Percentiles rank a stretch among this genome's conserved stretches.
Evolutionary conservation across 2,329 filamentous ascomycete species (phyloP).

Genomic region (Calonectria montana): DNA sequence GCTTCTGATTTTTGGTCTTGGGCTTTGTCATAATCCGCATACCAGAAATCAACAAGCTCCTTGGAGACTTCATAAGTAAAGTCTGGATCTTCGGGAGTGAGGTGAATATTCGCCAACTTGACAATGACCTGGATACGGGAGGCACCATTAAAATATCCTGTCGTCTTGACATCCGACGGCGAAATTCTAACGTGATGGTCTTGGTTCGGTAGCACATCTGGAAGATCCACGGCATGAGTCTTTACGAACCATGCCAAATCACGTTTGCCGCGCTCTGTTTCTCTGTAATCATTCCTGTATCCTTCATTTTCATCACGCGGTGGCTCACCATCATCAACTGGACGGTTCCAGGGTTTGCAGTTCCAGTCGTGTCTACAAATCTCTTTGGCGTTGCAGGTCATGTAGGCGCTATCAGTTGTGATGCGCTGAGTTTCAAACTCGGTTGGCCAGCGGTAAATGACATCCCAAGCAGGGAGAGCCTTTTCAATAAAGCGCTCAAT

Average conservation of each 20-base stretch:
- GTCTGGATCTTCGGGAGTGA: conserved; percentile 67
- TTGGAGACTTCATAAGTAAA: not conserved
- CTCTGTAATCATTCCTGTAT: conserved; percentile 23
- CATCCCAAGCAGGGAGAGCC: conserved; percentile 59
- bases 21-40: not conserved
- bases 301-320: conserved; percentile 30
- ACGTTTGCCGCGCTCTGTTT: conserved; percentile 33
- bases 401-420: conserved; percentile 10
- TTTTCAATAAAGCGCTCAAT: conserved; percentile 55
- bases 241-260: conserved; percentile 43
- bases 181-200: conserved; percentile 17
- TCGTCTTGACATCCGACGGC: conserved; percentile 38
- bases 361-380: conserved; percentile 26
- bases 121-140: conserved; percentile 69
- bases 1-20: not conserved
- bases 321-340: conserved; percentile 41
- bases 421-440: conserved; percentile 44
- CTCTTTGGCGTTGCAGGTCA: conserved; percentile 31
- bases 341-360: conserved; percentile 35
- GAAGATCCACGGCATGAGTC: conserved; percentile 40
- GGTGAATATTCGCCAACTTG: conserved; percentile 70
- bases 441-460: conserved; percentile 45
- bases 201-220: conserved; percentile 15
- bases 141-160: conserved; percentile 43
- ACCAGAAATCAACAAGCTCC: not conserved